Percentiles rank a stretch among this genome's conserved stretches.
Conservation (phyloP, 345 rosid genomes). For the Brassica incana region DNA sequence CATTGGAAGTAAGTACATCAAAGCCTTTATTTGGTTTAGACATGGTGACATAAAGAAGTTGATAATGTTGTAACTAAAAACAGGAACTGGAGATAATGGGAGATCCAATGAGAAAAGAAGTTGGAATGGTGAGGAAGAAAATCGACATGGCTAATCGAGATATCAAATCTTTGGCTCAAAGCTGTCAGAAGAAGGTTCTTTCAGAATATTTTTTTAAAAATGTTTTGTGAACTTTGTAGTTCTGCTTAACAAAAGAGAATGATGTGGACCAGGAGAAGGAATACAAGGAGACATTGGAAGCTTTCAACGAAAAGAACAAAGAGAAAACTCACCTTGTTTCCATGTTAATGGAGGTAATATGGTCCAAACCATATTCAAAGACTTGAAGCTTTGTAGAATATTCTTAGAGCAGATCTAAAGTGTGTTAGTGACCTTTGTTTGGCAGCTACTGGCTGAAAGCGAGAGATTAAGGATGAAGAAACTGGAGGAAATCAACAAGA, state of each 20-base stretch:
- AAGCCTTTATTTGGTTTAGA: neutral
- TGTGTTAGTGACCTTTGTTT: neutral
- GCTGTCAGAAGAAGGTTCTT: constrained; percentile 76
- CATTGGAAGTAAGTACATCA: constrained; percentile 64
- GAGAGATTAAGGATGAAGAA: constrained; percentile 70
- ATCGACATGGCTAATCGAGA: constrained; percentile 66
- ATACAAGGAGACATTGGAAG: constrained; percentile 54
- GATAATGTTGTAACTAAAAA: neutral
- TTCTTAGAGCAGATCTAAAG: constrained; percentile 1
- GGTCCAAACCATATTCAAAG: neutral
- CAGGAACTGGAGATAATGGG: constrained; percentile 74
- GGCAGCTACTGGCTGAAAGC: constrained; percentile 70
- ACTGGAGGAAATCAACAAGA: constrained; percentile 74
- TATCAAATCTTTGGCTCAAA: constrained; percentile 68
- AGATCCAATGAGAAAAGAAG: constrained; percentile 82
- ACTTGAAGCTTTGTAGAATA: neutral
- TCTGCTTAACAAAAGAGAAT: neutral
- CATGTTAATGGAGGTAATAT: constrained; percentile 38
- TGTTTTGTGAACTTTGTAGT: no score
- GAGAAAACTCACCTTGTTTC: constrained; percentile 52
- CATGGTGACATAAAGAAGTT: neutral
- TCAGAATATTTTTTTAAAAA: neutral
- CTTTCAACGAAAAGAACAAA: constrained; percentile 77
- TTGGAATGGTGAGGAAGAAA: constrained; percentile 62
- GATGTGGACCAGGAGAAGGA: constrained; percentile 65